Conservation (phyloP, 257 asterid genomes). For the Ligustrum vulgare region DNA sequence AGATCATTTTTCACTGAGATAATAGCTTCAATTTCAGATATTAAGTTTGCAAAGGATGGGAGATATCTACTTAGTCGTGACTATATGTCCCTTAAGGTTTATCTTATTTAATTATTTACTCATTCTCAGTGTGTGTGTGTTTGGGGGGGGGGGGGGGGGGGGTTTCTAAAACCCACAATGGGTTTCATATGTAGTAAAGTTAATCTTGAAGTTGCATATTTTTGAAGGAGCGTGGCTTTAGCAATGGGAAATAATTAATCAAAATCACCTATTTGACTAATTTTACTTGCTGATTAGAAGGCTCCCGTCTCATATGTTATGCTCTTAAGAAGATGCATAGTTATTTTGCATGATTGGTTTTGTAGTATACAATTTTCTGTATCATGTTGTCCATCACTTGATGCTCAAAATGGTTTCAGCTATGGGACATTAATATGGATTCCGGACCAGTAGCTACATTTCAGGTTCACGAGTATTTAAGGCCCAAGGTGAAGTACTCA, state of each 20-base stretch:
- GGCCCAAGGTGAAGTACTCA: constrained; percentile 65
- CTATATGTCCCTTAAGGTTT: constrained; percentile 88
- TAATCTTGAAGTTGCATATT: constrained; percentile 6
- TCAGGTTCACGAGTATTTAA: constrained; percentile 85
- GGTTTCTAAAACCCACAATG: too few relatives aligned
- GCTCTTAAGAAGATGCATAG: constrained; percentile 7
- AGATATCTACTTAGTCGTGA: constrained; percentile 84
- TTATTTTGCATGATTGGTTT: constrained; percentile 15
- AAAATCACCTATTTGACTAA: background rate
- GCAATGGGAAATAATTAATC: background rate
- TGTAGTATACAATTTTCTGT: constrained; percentile 9
- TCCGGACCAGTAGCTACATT: constrained; percentile 80
- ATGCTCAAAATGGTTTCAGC: constrained; percentile 43
- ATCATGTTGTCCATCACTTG: constrained; percentile 18
- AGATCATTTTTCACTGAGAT: constrained; percentile 89
- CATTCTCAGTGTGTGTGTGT: too few relatives aligned
- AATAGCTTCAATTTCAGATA: constrained; percentile 82
- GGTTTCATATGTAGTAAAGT: background rate
- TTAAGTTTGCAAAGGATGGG: constrained; percentile 82
- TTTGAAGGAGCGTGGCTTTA: constrained; percentile 1
- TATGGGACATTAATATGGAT: constrained; percentile 92
- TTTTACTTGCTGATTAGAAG: constrained; percentile 2
- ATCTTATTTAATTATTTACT: constrained; percentile 14
- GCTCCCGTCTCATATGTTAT: background rate
- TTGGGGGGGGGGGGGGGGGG: too few relatives aligned